Base-by-base conservation (phyloP, 768 basidiomycete genomes). In the Collybia sordida region DNA sequence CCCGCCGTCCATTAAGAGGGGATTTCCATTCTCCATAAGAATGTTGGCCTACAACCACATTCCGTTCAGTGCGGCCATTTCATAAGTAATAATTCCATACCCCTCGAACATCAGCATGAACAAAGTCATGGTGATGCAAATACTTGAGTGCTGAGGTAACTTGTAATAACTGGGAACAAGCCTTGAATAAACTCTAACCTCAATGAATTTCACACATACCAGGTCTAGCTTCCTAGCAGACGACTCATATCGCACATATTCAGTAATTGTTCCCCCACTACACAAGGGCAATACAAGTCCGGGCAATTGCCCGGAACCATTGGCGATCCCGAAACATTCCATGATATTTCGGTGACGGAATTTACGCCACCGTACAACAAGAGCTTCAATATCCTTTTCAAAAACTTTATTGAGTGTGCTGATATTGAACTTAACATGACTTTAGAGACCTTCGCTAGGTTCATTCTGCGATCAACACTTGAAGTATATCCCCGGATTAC, bases 21-120 rank as follows among this genome's bases (percentile, higher is more conserved):
- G 50, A 1, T 35, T 46, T 22, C 38, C 50, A n/a, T 51, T 36
- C 11, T 21, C 15, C 9, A 51, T 42, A n/a, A 51, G 42, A 5
- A 51, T 46, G 18, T 51, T 51, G 17, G 50, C 24, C 17, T 44
- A 31, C 14, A 23, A 31, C n/a, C 34, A 37, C 15, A 7, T 6
- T 14, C 5, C 4, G 11, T 31, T 31, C 9, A 31, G 9, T 31
- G 9, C 14, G 9, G 9, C 14, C 3, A 11, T 31, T 6, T 31
- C 11, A 31, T 3, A 12, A 6, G 31, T 31, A 31, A 42, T 17
- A 42, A 34, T 27, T 31, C 3, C 50, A 21, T 22, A 51, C 50
- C 35, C 43, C 50, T 35, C 50, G 50, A 21, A 51, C 45, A 37
- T 51, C 50, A 25, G 43, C 31, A 35, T 51, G 50, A 5, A 46